A percentile compares a stretch with the other conserved stretches of the same genome.
Evolutionary conservation across 2,329 filamentous ascomycete species (phyloP).

Genomic region (Aureobasidium sp.): DNA sequence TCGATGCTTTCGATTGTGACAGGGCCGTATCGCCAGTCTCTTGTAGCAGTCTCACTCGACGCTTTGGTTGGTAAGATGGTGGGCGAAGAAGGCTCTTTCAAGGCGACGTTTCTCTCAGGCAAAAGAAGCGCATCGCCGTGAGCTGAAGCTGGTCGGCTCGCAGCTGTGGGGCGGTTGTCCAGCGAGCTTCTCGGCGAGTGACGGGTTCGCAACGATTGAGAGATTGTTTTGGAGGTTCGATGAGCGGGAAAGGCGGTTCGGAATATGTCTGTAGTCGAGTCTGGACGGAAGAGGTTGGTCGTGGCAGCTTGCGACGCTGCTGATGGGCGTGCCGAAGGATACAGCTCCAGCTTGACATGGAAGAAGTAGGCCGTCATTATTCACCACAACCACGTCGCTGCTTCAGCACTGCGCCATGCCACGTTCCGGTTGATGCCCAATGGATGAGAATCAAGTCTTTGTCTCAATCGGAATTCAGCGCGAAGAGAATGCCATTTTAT

Average conservation of each 20-base stretch:
- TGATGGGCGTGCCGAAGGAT: constrained; percentile 26
- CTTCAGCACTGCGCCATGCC: constrained; percentile 19
- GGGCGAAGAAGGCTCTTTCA: constrained; percentile 27
- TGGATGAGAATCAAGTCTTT: background rate
- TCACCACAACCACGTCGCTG: constrained; percentile 16
- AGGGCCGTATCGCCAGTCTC: constrained; percentile 75
- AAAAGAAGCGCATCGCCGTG: constrained; percentile 29
- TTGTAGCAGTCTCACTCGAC: constrained; percentile 41
- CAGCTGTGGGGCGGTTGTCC: background rate
- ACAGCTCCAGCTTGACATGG: constrained; percentile 52
- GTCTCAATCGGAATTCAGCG: background rate
- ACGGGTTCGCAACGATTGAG: constrained; percentile 16
- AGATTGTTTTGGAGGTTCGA: constrained; percentile 30
- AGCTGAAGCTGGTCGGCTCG: constrained; percentile 12
- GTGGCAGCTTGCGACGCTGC: background rate
- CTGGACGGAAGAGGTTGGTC: constrained; percentile 28
- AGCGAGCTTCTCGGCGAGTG: background rate
- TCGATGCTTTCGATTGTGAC: constrained; percentile 76
- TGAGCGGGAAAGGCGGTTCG: constrained; percentile 35
- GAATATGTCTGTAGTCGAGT: constrained; percentile 38
- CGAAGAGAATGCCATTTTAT: background rate
- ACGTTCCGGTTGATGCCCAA: background rate
- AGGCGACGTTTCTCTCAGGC: constrained; percentile 27
- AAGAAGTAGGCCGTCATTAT: constrained; percentile 55
- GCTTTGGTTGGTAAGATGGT: constrained; percentile 26